These are phyloP conservation scores for Arthrobotrys iridis DNA, from an alignment of 2,329 filamentous ascomycete genomes.

Conservation along the genomic window DNA sequence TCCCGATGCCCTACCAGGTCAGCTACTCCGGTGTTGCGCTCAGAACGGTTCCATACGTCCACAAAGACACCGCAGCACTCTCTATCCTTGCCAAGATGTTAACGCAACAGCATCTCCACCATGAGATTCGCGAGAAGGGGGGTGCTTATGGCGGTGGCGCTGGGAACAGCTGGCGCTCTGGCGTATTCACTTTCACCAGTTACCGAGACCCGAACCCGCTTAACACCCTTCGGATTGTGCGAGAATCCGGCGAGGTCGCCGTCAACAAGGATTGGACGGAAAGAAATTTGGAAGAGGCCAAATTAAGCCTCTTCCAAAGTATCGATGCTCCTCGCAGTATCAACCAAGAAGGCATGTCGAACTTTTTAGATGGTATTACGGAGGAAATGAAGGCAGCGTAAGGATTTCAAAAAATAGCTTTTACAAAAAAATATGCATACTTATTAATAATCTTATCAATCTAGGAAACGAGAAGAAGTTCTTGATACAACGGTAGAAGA, in stretches of 20 bases:
- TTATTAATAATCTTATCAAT: conserved; percentile 26
- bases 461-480: conserved; percentile 78
- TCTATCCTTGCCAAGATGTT: conserved; percentile 90
- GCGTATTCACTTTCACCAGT: conserved; percentile 92
- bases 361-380: conserved; percentile 85
- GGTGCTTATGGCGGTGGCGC: conserved; percentile 95
- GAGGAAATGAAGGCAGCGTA: conserved; percentile 82
- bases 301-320: conserved; percentile 90
- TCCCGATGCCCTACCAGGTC: conserved; percentile 94
- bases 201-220: conserved; percentile 96
- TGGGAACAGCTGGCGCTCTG: conserved; percentile 80
- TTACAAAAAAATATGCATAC: neutral
- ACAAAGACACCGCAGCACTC: conserved; percentile 78
- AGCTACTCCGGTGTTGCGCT: conserved; percentile 89
- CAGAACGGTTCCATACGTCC: conserved; percentile 83
- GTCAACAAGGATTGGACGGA: conserved; percentile 81
- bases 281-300: conserved; percentile 91
- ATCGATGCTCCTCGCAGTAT: conserved; percentile 90
- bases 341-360: conserved; percentile 84
- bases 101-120: conserved; percentile 95
- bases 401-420: conserved; percentile 13
- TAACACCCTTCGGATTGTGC: conserved; percentile 87
- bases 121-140: conserved; percentile 97
- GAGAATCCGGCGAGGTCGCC: conserved; percentile 82
- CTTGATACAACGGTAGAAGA: conserved; percentile 85